Conservation (phyloP, 2,329 filamentous ascomycete species). For the Calonectria pseudoturangicola region DNA sequence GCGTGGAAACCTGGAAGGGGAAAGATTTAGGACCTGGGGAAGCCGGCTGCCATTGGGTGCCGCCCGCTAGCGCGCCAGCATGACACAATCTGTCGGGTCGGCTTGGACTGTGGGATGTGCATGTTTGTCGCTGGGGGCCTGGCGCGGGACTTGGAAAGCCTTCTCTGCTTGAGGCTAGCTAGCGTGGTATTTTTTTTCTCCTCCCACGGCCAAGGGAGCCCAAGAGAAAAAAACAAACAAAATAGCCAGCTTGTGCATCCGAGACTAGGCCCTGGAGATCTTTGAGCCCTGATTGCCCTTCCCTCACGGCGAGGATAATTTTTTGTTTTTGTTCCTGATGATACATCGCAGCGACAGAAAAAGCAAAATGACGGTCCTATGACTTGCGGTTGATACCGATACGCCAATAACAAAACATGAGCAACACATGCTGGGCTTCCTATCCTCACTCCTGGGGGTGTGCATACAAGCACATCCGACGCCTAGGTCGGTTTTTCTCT, state of each 20-base stretch:
- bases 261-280: slow-evolving; percentile 8
- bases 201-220: slow-evolving; percentile 9
- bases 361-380: slow-evolving; percentile 33
- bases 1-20: slow-evolving; percentile 49
- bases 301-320: background rate
- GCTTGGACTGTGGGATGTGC: slow-evolving; percentile 45
- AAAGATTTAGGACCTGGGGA: slow-evolving; percentile 55
- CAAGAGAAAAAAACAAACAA: slow-evolving; percentile 17
- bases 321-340: background rate
- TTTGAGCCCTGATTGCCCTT: slow-evolving; percentile 18
- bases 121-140: slow-evolving; percentile 32
- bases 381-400: slow-evolving; percentile 20
- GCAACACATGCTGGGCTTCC: background rate
- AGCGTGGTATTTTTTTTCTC: slow-evolving; percentile 25
- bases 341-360: slow-evolving; percentile 15
- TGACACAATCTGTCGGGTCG: slow-evolving; percentile 60
- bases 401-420: slow-evolving; percentile 19
- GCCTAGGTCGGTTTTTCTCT: slow-evolving; percentile 8
- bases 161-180: slow-evolving; percentile 38
- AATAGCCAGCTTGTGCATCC: slow-evolving; percentile 10
- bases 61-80: slow-evolving; percentile 53
- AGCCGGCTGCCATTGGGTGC: slow-evolving; percentile 53
- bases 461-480: background rate
- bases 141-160: slow-evolving; percentile 35
- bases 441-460: slow-evolving; percentile 32